A percentile compares a stretch with the other conserved stretches of the same genome.
These are phyloP conservation scores for Blepharisma stoltei DNA, from an alignment of 73 alveolate genomes.

Conservation along the genomic window DNA sequence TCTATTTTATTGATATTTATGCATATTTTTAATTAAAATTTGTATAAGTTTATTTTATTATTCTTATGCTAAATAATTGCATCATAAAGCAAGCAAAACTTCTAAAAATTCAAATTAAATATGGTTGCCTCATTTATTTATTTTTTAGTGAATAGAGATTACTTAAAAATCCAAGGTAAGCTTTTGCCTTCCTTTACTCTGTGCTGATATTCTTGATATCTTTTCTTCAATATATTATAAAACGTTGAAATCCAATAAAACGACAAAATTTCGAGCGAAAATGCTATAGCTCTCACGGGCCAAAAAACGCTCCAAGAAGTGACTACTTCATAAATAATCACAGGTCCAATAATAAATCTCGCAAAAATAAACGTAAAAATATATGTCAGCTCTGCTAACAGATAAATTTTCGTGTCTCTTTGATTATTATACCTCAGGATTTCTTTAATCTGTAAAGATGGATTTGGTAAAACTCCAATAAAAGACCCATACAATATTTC, in stretches of 20 bases:
- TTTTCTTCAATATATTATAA: not conserved
- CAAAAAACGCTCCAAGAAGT: not conserved
- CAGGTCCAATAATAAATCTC: slow-evolving; percentile 14
- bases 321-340: not conserved
- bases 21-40: too few relatives aligned
- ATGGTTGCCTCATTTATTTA: too few relatives aligned
- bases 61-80: too few relatives aligned
- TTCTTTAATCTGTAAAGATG: not conserved
- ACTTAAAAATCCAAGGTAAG: slow-evolving; percentile 3
- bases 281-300: too few relatives aligned
- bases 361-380: not conserved
- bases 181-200: not conserved
- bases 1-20: too few relatives aligned
- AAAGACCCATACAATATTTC: not conserved
- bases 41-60: too few relatives aligned
- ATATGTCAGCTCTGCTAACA: not conserved
- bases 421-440: not conserved
- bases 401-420: not conserved
- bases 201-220: not conserved
- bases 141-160: too few relatives aligned
- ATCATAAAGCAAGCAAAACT: too few relatives aligned
- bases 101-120: too few relatives aligned
- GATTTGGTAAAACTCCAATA: not conserved
- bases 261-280: too few relatives aligned
- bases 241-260: too few relatives aligned